Evolutionary conservation across 2,329 filamentous ascomycete genomes (phyloP).

Genomic region (Ceratocystis huliohia): DNA sequence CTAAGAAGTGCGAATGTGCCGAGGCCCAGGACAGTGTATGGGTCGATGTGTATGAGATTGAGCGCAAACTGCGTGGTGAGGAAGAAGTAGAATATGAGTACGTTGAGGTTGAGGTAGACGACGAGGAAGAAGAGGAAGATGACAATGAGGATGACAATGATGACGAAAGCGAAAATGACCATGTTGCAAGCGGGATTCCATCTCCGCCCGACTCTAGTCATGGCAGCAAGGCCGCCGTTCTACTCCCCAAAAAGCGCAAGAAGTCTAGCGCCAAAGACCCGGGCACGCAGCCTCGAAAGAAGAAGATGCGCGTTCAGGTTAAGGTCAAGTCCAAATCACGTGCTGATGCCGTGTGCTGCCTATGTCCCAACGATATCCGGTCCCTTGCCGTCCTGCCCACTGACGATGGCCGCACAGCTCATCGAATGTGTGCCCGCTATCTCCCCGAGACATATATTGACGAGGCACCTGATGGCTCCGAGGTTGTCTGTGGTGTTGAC

Average conservation of each 20-base stretch:
- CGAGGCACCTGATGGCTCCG: slow-evolving; percentile 48
- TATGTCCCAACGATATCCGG: slow-evolving; percentile 83
- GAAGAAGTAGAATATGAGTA: slow-evolving; percentile 65
- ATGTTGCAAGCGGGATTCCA: slow-evolving; percentile 46
- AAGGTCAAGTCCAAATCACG: slow-evolving; percentile 62
- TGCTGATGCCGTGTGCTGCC: slow-evolving; percentile 66
- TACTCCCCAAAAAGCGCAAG: slow-evolving; percentile 30
- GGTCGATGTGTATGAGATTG: slow-evolving; percentile 93
- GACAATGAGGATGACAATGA: slow-evolving; percentile 47
- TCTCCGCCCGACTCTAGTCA: slow-evolving; percentile 66
- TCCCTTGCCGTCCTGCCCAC: slow-evolving; percentile 74
- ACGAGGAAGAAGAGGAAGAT: slow-evolving; percentile 38
- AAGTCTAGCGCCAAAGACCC: slow-evolving; percentile 38
- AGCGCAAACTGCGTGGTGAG: slow-evolving; percentile 84
- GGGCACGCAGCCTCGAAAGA: slow-evolving; percentile 32
- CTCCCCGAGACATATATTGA: slow-evolving; percentile 86
- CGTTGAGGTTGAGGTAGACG: slow-evolving; percentile 59
- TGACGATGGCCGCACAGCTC: slow-evolving; percentile 74
- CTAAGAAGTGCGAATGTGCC: slow-evolving; percentile 93
- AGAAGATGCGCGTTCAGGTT: slow-evolving; percentile 49
- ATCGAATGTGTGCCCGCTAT: slow-evolving; percentile 79
- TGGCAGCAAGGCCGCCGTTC: slow-evolving; percentile 38
- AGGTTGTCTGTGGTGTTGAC: slow-evolving; percentile 65
- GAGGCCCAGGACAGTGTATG: slow-evolving; percentile 94
- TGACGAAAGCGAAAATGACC: slow-evolving; percentile 50